Percentiles rank a stretch among this genome's conserved stretches.
These are phyloP conservation scores for Nannochloropsis salina DNA, from an alignment of 108 stramenopile genomes.

Conservation along the genomic window DNA sequence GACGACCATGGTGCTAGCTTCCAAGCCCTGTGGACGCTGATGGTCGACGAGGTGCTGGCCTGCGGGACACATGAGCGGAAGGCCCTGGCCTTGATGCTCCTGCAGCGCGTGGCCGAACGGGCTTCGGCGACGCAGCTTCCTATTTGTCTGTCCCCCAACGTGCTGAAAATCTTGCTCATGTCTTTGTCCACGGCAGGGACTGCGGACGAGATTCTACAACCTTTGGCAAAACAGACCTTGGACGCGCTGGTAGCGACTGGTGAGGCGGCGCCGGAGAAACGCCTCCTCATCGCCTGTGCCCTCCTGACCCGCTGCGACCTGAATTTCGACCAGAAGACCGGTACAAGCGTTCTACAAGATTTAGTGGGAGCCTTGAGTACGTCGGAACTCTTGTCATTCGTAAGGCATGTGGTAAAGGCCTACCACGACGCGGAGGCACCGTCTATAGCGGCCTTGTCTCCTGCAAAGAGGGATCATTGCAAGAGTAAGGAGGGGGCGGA, in stretches of 20 bases:
- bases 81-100: slow-evolving; percentile 34
- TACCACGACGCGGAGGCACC: background rate
- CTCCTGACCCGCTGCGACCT: background rate
- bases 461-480: background rate
- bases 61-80: slow-evolving; percentile 30
- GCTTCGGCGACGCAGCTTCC: background rate
- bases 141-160: background rate
- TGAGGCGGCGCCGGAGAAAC: background rate
- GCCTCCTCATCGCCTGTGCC: background rate
- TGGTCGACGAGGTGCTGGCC: slow-evolving; percentile 35
- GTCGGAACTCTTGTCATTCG: background rate
- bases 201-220: background rate
- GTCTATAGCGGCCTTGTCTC: background rate
- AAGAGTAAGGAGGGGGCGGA: background rate
- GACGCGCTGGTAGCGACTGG: background rate
- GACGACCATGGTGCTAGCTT: background rate
- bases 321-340: background rate
- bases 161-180: background rate
- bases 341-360: background rate
- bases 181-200: background rate
- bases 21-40: slow-evolving; percentile 25
- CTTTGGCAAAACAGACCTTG: background rate
- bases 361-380: background rate
- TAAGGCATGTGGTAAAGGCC: background rate
- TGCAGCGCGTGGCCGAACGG: slow-evolving; percentile 3